These are phyloP conservation scores for Mikania micrantha DNA, from an alignment of 129 eudicot genomes.

Conservation along the genomic window DNA sequence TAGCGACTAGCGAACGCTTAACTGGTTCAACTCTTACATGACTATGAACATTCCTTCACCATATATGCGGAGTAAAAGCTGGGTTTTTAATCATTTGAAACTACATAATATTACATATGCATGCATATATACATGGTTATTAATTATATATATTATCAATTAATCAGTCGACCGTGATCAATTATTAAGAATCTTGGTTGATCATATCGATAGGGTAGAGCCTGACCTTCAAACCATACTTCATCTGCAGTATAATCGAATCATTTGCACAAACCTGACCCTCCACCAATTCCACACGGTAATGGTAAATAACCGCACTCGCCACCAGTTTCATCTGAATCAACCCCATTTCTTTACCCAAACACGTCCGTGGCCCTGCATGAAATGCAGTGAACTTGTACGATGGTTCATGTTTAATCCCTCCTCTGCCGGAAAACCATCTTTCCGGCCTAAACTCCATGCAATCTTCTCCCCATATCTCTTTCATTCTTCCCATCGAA, in stretches of 20 bases:
- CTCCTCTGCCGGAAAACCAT: slow-evolving; percentile 8
- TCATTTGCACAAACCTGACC: slow-evolving; percentile 22
- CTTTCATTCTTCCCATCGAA: slow-evolving; percentile 14
- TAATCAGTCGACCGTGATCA: too few species aligned
- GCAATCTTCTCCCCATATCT: slow-evolving; percentile 32
- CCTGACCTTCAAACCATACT: slow-evolving; percentile 25
- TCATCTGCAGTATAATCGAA: slow-evolving; percentile 27
- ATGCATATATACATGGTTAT: too few species aligned
- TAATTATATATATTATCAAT: too few species aligned
- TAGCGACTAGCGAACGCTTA: too few species aligned
- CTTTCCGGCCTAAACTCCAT: slow-evolving; percentile 27
- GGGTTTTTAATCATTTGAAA: too few species aligned
- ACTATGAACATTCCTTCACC: too few species aligned
- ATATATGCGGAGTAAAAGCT: too few species aligned
- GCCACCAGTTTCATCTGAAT: slow-evolving; percentile 23
- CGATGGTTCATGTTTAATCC: slow-evolving; percentile 13
- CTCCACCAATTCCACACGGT: slow-evolving; percentile 23
- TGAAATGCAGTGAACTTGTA: slow-evolving; percentile 23
- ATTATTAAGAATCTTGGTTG: too few species aligned
- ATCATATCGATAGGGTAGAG: neutral
- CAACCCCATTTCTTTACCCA: slow-evolving; percentile 18
- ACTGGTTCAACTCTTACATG: too few species aligned
- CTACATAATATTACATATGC: too few species aligned
- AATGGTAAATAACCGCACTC: slow-evolving; percentile 11
- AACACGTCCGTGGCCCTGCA: slow-evolving; percentile 30